A percentile compares a stretch with the other conserved stretches of the same genome.
phyloP scores from a whole-genome alignment of 1,139 yeast genomes.

The Scheffersomyces cryptocercus region DNA sequence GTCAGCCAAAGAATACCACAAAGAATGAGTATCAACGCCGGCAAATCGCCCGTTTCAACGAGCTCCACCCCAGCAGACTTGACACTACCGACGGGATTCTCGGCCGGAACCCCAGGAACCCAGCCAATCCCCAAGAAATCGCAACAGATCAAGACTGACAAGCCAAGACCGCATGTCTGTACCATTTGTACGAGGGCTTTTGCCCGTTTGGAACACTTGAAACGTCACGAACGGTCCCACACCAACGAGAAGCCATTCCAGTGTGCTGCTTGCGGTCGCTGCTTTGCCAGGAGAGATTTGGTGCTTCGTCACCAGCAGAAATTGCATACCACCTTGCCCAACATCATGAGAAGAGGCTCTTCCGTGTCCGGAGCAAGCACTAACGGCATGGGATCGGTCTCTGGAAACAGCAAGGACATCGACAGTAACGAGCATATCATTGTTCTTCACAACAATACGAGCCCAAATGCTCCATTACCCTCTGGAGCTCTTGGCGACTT shows the following conservation, averaged over 20 bases:
- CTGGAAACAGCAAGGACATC: constrained; percentile 3
- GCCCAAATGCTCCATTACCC: constrained; percentile 47
- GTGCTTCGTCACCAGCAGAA: constrained; percentile 51
- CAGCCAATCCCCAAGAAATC: constrained; percentile 89
- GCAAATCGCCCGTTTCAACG: not conserved
- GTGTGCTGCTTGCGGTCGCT: constrained; percentile 52
- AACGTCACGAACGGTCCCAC: constrained; percentile 35
- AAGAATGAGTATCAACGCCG: not conserved
- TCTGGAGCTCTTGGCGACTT: constrained; percentile 8
- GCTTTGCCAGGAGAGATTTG: constrained; percentile 51
- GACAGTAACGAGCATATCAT: constrained; percentile 41
- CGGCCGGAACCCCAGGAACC: constrained; percentile 13
- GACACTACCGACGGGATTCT: too few relatives aligned
- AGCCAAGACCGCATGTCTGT: constrained; percentile 33
- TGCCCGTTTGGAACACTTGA: constrained; percentile 34
- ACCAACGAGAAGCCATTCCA: constrained; percentile 41
- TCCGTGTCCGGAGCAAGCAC: constrained; percentile 12
- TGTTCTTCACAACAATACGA: constrained; percentile 45
- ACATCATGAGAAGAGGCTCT: constrained; percentile 17
- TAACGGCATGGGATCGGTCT: too few relatives aligned
- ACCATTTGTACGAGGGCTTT: constrained; percentile 33
- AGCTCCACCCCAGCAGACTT: not conserved
- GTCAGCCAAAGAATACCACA: too few relatives aligned
- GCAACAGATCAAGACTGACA: constrained; percentile 75
- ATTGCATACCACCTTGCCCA: constrained; percentile 22